Evolutionary conservation across 441 rosid genomes (phyloP), one percentile per base, ranked within the genome.

Genomic region (Populus trichocarpa): DNA sequence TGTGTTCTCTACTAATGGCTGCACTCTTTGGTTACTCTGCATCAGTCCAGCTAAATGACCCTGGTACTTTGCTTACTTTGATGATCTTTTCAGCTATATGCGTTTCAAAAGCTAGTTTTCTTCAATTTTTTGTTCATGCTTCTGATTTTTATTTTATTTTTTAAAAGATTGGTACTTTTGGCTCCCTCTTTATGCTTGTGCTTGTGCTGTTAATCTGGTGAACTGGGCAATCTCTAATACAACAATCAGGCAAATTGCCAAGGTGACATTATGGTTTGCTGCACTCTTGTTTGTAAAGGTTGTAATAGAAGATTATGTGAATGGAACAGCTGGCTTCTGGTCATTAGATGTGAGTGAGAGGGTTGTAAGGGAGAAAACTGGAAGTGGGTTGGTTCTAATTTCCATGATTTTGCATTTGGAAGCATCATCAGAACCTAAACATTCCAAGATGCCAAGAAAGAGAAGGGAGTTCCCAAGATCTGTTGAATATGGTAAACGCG

Each of bases 91-190:
- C 20, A 4, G 18, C 33, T 6, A 9, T 20, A 4, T 26, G 71
- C 2, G 38, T 68, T 16, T 73, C 61, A 35, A 32, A 72, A 30
- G 12, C 22, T 78, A 2, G 32, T 20, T 46, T 40, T 74, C 26
- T 42, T 61, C 6, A 9, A 22, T 50, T 10, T 76, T 25, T 14
- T 81, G 12, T 61, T n/a, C 36, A 23, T 71, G 6, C 8, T 63
- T n/a, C 32, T 30, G 22, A n/a, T 42, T 1, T 42, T 40, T 16
- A 12, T 30, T 69, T 73, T 65, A 73, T 36, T 77, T 67, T 65
- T 77, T 67, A 25, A 69, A 71, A 95, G 99, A 91, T 85, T 94
- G 95, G 97, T 92, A 88, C 81, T 85, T 89, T 61, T 92, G 98
- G 98, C 84, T 94, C 80, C 97, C 97, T 75, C 89, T 90, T 5